Base-by-base conservation (phyloP, 2,329 filamentous ascomycete species). In the Epichloe uncinata region DNA sequence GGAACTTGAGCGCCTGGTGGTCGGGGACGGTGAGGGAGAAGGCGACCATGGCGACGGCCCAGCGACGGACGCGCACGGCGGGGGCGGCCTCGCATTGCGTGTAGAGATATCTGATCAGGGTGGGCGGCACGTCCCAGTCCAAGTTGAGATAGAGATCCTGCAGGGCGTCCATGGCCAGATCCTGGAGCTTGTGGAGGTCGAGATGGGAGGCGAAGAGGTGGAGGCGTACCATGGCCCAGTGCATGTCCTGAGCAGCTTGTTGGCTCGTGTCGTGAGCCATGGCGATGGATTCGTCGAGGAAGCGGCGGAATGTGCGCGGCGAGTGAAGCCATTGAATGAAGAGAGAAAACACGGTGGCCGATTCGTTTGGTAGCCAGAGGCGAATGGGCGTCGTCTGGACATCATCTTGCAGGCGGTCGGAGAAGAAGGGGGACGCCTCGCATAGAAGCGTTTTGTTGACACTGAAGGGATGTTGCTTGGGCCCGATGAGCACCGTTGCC, bases 1-100 rank as follows among this genome's bases (percentile, higher is more conserved):
- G 55, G 52, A 61, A 61, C 48, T 60, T 62, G 11, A 57, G 49
- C 63, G 55, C 15, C 13, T 57, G 55, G 18, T 52, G 42, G 38
- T 45, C 47, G 37, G 68, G 62, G 11, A 61, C 62, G 22, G 68
- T 66, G 34, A 78, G 68, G 3, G 71, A 71, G 69, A 75, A 80
- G n/a, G 75, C 75, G 13, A 77, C 69, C 75, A 80, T 79, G 51
- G 77, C 76, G 5, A 79, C 75, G 49, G 75, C 72, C 77, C 77
- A 81, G 54, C 75, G 73, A 45, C 77, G 73, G 38, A 81, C 66
- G 9, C 77, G 71, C 40, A 74, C 69, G 48, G 75, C 69, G 36
- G 71, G 66, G 30, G 69, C 60, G 12, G 71, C 61, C 46, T 77
- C 72, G 59, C 74, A 76, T 54, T 74, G 69, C n/a, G 64, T 69